Percentiles rank a stretch among this genome's conserved stretches.
Evolutionary conservation across 306 rosid species (phyloP).

Genomic region (Lathyrus oleraceus): DNA sequence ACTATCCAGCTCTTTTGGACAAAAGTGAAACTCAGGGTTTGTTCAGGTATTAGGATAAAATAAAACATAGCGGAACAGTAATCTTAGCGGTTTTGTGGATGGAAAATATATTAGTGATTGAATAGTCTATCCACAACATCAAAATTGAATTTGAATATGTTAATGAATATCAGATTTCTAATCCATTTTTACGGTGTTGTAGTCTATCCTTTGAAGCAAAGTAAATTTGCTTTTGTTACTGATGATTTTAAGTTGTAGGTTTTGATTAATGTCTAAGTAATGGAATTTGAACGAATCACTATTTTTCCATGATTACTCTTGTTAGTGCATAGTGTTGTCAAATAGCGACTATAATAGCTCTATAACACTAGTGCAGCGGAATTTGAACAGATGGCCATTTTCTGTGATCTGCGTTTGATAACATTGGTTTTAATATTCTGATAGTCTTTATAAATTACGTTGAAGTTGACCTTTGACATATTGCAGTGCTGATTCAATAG

Average conservation of each 20-base stretch:
- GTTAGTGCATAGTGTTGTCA: neutral
- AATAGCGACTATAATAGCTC: neutral
- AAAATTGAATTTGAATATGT: constrained; percentile 24
- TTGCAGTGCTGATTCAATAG: constrained; percentile 73
- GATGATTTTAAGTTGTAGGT: neutral
- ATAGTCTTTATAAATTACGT: neutral
- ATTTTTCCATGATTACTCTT: neutral
- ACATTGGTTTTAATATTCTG: neutral
- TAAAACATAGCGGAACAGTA: constrained; percentile 14
- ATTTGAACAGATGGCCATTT: neutral
- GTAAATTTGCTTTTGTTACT: neutral
- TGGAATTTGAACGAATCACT: neutral
- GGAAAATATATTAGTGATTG: constrained; percentile 7
- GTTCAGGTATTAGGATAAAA: constrained; percentile 70
- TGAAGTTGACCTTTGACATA: constrained; percentile 11
- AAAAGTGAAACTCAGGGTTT: constrained; percentile 84
- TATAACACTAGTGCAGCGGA: neutral
- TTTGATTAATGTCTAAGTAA: neutral
- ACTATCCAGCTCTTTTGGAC: constrained; percentile 87
- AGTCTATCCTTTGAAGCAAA: constrained; percentile 9
- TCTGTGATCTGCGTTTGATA: neutral
- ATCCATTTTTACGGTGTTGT: constrained; percentile 11
- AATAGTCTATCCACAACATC: constrained; percentile 9
- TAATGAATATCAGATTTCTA: neutral
- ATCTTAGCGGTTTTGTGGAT: constrained; percentile 5